Conservation (phyloP, 306 rosid genomes). For the Corylus americana region DNA sequence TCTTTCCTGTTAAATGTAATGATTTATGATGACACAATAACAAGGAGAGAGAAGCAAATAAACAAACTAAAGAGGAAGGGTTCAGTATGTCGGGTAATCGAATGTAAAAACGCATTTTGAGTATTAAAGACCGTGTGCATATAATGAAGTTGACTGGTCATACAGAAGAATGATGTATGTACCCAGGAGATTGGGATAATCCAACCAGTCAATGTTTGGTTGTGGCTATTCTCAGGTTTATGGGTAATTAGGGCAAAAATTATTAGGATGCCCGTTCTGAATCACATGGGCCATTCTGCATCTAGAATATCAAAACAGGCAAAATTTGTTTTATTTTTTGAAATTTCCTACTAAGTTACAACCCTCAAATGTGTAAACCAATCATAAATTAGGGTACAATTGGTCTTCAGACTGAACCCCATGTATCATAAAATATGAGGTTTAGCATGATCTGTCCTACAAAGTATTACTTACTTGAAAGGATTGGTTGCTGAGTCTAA, state of each 20-base stretch:
- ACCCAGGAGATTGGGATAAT: not conserved
- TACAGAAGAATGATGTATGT: not conserved
- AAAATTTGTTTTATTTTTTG: not conserved
- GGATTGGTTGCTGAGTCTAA: constrained; percentile 67
- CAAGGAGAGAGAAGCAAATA: not conserved
- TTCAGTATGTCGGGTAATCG: not conserved
- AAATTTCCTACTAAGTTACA: not conserved
- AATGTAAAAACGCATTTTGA: not conserved
- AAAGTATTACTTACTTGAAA: constrained; percentile 59
- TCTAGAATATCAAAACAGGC: not conserved
- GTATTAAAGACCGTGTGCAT: not conserved
- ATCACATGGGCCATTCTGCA: no score
- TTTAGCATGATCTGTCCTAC: not conserved
- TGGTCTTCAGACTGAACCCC: not conserved
- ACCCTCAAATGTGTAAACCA: not conserved
- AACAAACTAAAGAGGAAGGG: not conserved
- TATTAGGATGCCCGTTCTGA: no score
- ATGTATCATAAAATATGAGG: not conserved
- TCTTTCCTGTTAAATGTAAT: constrained; percentile 66
- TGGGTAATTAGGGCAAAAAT: no score
- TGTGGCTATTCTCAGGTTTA: not conserved
- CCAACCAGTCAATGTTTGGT: not conserved
- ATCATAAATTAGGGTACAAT: not conserved
- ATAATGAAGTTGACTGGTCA: not conserved
- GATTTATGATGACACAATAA: not conserved